Percentiles rank a stretch among this genome's conserved stretches.
Evolutionary conservation across 768 basidiomycete species (phyloP).

Genomic region (Baorangia bicolor): DNA sequence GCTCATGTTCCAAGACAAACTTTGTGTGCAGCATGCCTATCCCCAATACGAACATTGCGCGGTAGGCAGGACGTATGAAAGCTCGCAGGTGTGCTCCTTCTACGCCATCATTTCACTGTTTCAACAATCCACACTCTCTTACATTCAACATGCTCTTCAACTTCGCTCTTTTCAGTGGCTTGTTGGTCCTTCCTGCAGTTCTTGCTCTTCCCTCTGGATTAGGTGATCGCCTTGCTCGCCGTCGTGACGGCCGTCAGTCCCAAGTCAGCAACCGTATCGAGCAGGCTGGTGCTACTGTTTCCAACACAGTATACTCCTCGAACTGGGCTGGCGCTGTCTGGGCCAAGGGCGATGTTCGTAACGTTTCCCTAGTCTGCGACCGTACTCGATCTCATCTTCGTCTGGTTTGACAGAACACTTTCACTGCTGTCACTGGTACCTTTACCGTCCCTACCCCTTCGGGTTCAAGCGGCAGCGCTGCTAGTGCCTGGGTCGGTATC

Average conservation of each 20-base stretch:
- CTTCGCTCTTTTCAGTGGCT: background rate
- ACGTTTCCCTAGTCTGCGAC: background rate
- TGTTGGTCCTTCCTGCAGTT: background rate
- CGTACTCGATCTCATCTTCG: background rate
- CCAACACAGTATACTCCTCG: background rate
- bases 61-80: background rate
- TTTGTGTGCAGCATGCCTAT: background rate
- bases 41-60: background rate
- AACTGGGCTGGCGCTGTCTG: constrained; percentile 13
- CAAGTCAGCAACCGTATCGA: background rate
- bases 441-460: constrained; percentile 2
- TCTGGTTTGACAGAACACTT: background rate
- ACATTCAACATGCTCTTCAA: background rate
- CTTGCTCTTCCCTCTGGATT: background rate
- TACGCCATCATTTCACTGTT: background rate
- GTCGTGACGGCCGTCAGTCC: background rate
- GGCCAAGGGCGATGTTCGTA: background rate
- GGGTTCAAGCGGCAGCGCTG: background rate
- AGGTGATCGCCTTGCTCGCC: too few relatives aligned
- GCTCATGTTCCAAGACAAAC: background rate
- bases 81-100: background rate
- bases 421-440: constrained; percentile 9
- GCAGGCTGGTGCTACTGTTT: background rate
- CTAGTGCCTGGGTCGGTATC: constrained; percentile 13
- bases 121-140: background rate